phyloP scores from a whole-genome alignment of 192 early-diverging fungal genomes.

The Backusella sp. region DNA sequence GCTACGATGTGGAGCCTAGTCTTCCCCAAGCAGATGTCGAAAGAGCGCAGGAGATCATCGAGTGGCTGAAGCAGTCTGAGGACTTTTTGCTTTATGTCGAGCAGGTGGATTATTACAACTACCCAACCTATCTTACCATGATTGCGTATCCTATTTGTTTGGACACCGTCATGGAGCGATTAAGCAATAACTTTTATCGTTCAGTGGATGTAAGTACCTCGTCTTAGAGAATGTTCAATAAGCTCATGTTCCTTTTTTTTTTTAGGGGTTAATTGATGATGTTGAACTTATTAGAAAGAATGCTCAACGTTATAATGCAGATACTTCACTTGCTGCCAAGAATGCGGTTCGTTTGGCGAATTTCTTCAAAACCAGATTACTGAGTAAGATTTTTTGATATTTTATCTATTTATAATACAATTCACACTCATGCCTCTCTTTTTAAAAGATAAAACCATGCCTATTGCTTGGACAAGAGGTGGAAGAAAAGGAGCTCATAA shows the following conservation, averaged over 20 bases:
- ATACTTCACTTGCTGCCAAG: constrained; percentile 39
- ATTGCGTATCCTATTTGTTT: constrained; percentile 75
- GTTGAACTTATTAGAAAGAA: constrained; percentile 63
- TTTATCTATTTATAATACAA: neutral
- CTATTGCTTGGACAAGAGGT: constrained; percentile 32
- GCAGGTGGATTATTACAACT: constrained; percentile 59
- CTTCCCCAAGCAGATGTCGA: constrained; percentile 14
- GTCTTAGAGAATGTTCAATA: neutral
- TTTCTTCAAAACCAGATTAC: constrained; percentile 41
- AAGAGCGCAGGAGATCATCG: constrained; percentile 43
- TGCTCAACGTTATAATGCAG: constrained; percentile 66
- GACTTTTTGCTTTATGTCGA: constrained; percentile 59
- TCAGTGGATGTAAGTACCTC: constrained; percentile 41
- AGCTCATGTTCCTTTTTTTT: neutral
- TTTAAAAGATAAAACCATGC: constrained; percentile 30
- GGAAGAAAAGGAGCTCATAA: constrained; percentile 31
- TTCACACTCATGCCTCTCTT: neutral
- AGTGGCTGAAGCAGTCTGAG: constrained; percentile 35
- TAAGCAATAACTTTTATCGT: constrained; percentile 61
- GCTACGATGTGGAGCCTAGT: constrained; percentile 13
- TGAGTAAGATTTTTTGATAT: constrained; percentile 32
- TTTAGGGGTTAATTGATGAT: constrained; percentile 66
- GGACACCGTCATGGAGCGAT: constrained; percentile 54
- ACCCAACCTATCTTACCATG: constrained; percentile 60
- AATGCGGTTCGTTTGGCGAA: constrained; percentile 43